A percentile compares a stretch with the other conserved stretches of the same genome.
phyloP scores from a whole-genome alignment of 2,329 filamentous ascomycete species.

The Cladosporium halotolerans region DNA sequence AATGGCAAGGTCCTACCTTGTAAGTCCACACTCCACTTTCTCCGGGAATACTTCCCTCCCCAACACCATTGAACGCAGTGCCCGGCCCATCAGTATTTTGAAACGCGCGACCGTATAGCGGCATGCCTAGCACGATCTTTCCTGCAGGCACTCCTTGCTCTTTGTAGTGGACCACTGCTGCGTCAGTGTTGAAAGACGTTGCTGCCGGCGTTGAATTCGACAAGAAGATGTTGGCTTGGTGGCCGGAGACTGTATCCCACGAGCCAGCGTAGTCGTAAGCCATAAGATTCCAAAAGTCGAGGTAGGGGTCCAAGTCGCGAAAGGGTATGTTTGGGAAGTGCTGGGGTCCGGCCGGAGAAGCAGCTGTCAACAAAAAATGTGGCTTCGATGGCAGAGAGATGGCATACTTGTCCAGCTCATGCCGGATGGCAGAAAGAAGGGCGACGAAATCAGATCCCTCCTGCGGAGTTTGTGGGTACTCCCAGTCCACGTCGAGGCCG shows the following conservation, averaged over 20 bases:
- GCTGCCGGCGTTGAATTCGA: conserved; percentile 50
- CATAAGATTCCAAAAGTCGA: conserved; percentile 49
- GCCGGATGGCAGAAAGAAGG: conserved; percentile 33
- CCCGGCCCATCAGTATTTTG: conserved; percentile 71
- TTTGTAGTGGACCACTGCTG: conserved; percentile 66
- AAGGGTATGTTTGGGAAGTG: conserved; percentile 40
- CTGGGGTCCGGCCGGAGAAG: conserved; percentile 37
- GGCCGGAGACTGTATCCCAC: conserved; percentile 67
- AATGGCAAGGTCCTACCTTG: conserved; percentile 47
- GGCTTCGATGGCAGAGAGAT: conserved; percentile 28
- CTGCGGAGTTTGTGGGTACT: conserved; percentile 36
- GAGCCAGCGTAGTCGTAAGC: conserved; percentile 60
- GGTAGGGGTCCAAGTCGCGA: conserved; percentile 34
- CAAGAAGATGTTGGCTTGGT: conserved; percentile 73
- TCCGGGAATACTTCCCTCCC: conserved; percentile 69
- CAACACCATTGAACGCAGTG: conserved; percentile 61
- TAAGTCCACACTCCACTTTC: conserved; percentile 83
- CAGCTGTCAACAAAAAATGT: conserved; percentile 40
- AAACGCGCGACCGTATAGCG: conserved; percentile 84
- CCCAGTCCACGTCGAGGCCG: conserved; percentile 45
- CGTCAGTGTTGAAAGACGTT: conserved; percentile 73
- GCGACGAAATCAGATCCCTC: conserved; percentile 37
- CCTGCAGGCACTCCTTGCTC: conserved; percentile 51
- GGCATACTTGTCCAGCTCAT: conserved; percentile 37
- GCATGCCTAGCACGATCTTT: conserved; percentile 88